Evolutionary conservation across 768 basidiomycete genomes (phyloP).

Genomic region (Leucocoprinus birnbaumii): DNA sequence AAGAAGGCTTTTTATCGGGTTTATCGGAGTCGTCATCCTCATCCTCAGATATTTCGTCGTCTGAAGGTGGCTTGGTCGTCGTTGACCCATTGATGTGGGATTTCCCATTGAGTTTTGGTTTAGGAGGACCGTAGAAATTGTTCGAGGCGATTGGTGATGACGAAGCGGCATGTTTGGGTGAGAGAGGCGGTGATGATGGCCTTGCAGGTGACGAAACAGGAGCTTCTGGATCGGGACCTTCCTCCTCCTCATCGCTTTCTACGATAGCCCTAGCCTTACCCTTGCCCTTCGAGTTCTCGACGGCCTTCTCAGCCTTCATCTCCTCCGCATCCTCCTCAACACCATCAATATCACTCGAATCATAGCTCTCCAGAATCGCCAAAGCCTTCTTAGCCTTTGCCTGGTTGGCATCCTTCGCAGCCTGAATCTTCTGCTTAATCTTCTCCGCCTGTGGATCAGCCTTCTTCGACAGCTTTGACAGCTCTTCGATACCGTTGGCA

Average conservation of each 20-base stretch:
- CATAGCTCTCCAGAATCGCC: slow-evolving; percentile 24
- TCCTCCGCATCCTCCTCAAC: slow-evolving; percentile 14
- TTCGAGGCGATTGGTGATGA: slow-evolving; percentile 11
- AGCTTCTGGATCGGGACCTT: not conserved
- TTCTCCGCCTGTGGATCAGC: slow-evolving; percentile 29
- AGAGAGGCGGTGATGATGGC: slow-evolving; percentile 8
- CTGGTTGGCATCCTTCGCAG: slow-evolving; percentile 17
- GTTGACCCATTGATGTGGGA: not conserved
- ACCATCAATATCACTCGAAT: slow-evolving; percentile 21
- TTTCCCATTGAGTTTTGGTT: not conserved
- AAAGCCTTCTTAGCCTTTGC: slow-evolving; percentile 22
- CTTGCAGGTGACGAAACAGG: not conserved
- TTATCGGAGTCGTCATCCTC: not conserved
- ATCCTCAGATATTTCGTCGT: too few relatives aligned
- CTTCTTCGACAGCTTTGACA: not conserved
- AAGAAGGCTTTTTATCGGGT: not conserved
- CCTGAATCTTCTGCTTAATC: slow-evolving; percentile 29
- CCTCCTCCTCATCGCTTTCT: slow-evolving; percentile 16
- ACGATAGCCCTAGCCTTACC: not conserved
- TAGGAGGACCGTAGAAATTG: slow-evolving; percentile 12
- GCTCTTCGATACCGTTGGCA: slow-evolving; percentile 7
- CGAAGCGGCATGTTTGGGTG: slow-evolving; percentile 2
- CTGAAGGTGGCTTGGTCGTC: too few relatives aligned
- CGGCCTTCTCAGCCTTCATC: not conserved
- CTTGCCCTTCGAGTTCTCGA: slow-evolving; percentile 1